These are phyloP conservation scores for Lactifluus hygrophoroides DNA, from an alignment of 768 basidiomycete species.

Conservation along the genomic window DNA sequence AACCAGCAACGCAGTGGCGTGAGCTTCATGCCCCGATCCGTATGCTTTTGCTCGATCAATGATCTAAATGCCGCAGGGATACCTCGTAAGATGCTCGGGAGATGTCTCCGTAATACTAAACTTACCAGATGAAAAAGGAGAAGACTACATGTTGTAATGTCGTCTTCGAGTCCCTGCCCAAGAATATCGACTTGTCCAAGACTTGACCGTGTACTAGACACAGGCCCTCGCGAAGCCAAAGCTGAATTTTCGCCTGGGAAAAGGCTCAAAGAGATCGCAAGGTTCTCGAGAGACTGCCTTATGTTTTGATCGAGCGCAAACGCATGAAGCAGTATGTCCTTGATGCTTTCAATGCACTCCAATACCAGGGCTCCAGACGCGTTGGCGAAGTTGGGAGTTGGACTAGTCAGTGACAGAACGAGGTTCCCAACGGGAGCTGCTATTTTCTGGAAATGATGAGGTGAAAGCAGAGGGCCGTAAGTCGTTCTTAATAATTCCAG, in stretches of 20 bases:
- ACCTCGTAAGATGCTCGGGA: neutral
- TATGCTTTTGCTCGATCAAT: conserved; percentile 12
- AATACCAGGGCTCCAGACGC: conserved; percentile 10
- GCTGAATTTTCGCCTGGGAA: conserved; percentile 14
- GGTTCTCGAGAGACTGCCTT: conserved; percentile 15
- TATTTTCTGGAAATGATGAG: conserved; percentile 13
- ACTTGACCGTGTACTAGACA: conserved; percentile 9
- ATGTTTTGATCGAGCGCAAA: conserved; percentile 14
- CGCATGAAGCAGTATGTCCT: conserved; percentile 14
- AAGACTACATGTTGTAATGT: conserved; percentile 16
- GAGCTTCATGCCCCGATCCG: conserved; percentile 22
- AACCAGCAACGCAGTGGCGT: conserved; percentile 46
- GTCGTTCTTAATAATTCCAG: conserved; percentile 14
- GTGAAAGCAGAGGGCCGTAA: conserved; percentile 13
- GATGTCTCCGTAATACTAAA: neutral
- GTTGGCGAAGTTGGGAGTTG: conserved; percentile 11
- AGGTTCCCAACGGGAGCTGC: conserved; percentile 14
- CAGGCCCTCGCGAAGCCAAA: conserved; percentile 9
- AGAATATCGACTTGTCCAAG: conserved; percentile 20
- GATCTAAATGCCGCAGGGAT: neutral
- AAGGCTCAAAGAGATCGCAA: conserved; percentile 18
- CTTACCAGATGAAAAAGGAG: conserved; percentile 19
- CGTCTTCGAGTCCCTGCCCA: conserved; percentile 15
- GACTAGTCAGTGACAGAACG: conserved; percentile 5
- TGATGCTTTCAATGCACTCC: conserved; percentile 19